phyloP scores from a whole-genome alignment of 352 stramenopile species.

The Phytophthora palmivora region DNA sequence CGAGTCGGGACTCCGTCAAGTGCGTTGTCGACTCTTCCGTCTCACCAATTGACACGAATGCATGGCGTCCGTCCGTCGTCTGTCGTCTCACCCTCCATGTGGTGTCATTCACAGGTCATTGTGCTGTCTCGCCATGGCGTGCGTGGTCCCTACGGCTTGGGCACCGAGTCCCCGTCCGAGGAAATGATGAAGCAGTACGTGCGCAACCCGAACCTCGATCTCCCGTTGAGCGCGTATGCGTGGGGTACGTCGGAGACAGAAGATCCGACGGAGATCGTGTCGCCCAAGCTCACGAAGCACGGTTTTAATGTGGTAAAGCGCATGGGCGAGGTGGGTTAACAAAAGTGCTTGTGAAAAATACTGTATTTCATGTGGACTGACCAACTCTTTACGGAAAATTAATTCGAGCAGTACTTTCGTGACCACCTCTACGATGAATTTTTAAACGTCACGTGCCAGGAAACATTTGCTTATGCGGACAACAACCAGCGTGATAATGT shows the following conservation, averaged over 20 bases:
- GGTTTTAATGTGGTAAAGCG: constrained; percentile 63
- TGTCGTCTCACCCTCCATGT: constrained; percentile 2
- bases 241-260: constrained; percentile 78
- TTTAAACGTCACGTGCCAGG: constrained; percentile 56
- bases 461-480: constrained; percentile 76
- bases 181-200: constrained; percentile 69
- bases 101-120: constrained; percentile 47
- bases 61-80: constrained; percentile 21
- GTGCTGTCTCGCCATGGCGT: constrained; percentile 79
- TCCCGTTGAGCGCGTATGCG: constrained; percentile 57
- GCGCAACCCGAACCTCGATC: constrained; percentile 58
- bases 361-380: constrained; percentile 11
- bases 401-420: constrained; percentile 64
- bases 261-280: constrained; percentile 67
- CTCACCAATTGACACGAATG: neutral
- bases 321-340: constrained; percentile 61
- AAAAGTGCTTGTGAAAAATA: neutral
- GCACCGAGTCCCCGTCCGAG: constrained; percentile 51
- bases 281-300: constrained; percentile 84
- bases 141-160: constrained; percentile 75
- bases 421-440: constrained; percentile 72
- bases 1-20: constrained; percentile 40
- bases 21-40: constrained; percentile 9
- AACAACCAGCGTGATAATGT: constrained; percentile 81
- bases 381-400: constrained; percentile 16